These are phyloP conservation scores for Naematelia encephala DNA, from an alignment of 768 basidiomycete genomes.

Conservation along the genomic window DNA sequence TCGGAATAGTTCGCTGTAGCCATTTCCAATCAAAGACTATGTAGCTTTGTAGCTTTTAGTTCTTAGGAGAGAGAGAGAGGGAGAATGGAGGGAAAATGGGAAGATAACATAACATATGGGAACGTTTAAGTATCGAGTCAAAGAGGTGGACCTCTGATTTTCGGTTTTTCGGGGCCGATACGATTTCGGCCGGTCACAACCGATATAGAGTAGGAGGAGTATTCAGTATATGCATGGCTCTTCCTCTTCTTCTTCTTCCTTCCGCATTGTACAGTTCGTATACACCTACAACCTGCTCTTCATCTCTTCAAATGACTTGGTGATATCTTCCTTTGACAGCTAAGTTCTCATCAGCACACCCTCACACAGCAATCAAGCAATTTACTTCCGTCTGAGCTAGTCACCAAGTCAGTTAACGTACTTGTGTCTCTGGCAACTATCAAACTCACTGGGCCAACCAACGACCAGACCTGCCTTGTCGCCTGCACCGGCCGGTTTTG, in stretches of 20 bases:
- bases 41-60: constrained; percentile 7
- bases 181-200: neutral
- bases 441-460: constrained; percentile 65
- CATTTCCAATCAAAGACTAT: constrained; percentile 4
- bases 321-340: constrained; percentile 64
- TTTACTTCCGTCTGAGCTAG: constrained; percentile 44
- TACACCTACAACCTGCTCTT: constrained; percentile 56
- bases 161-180: neutral
- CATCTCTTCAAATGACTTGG: constrained; percentile 61
- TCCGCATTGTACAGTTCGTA: too few relatives aligned
- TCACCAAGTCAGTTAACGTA: neutral
- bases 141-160: too few relatives aligned
- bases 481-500: constrained; percentile 64
- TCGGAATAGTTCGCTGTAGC: neutral
- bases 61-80: neutral
- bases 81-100: neutral
- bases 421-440: neutral
- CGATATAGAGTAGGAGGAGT: neutral
- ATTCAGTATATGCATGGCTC: neutral
- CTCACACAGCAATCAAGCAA: neutral
- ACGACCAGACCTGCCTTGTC: constrained; percentile 73
- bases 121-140: too few relatives aligned
- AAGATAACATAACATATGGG: neutral
- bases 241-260: too few relatives aligned
- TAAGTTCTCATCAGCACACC: constrained; percentile 6